phyloP scores from a whole-genome alignment of 129 eudicot genomes.

The Flaveria bidentis region DNA sequence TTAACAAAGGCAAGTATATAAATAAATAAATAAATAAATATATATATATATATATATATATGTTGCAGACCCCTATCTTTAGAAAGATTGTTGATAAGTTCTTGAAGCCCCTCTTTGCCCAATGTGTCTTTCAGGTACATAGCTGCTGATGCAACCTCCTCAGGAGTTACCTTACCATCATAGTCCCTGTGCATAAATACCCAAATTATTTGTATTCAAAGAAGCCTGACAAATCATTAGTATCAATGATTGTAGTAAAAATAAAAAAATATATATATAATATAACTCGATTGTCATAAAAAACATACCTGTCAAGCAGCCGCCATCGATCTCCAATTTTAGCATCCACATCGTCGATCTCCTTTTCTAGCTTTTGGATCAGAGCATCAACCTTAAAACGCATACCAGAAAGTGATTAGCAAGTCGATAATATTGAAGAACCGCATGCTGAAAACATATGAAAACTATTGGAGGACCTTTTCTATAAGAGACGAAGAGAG shows the following conservation, averaged over 20 bases:
- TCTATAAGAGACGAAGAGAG: conserved; percentile 77
- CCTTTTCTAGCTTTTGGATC: conserved; percentile 97
- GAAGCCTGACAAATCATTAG: not conserved
- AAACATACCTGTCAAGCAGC: conserved; percentile 70
- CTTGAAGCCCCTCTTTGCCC: conserved; percentile 92
- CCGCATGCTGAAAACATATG: not conserved
- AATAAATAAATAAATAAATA: no score
- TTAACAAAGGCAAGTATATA: not conserved
- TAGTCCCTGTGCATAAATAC: conserved; percentile 39
- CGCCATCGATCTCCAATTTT: conserved; percentile 94
- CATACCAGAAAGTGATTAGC: not conserved
- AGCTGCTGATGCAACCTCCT: conserved; percentile 96
- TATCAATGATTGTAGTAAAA: conserved; percentile 36
- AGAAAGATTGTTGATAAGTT: conserved; percentile 83
- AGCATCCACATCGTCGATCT: conserved; percentile 96
- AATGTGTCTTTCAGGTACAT: conserved; percentile 83
- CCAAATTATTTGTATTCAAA: not conserved
- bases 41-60: not conserved
- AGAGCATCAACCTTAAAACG: conserved; percentile 78
- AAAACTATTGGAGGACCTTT: conserved; percentile 16
- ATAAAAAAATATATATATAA: not conserved
- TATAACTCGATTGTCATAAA: not conserved
- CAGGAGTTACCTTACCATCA: conserved; percentile 96
- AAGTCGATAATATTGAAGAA: conserved; percentile 5
- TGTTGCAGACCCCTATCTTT: conserved; percentile 68